A percentile compares a stretch with the other conserved stretches of the same genome.
Conservation (phyloP, 2,329 filamentous ascomycete genomes). For the Incumbomyces delicatus region DNA sequence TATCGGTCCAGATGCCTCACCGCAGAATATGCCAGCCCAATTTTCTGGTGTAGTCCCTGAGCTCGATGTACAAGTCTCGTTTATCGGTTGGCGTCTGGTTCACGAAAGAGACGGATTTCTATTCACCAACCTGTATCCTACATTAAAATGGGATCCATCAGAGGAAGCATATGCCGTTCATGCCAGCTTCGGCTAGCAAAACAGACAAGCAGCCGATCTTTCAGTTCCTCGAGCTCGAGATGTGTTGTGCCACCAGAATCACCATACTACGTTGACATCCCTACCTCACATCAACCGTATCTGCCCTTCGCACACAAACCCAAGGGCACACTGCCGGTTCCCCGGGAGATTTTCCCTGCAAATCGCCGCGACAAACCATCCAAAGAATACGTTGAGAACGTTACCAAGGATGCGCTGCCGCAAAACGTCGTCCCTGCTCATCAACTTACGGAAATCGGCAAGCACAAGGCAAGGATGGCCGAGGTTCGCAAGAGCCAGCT, state of each 20-base stretch:
- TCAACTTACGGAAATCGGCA: slow-evolving; percentile 25
- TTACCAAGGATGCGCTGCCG: slow-evolving; percentile 44
- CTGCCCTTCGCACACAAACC: slow-evolving; percentile 26
- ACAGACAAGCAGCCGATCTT: slow-evolving; percentile 27
- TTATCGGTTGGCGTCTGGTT: too few relatives aligned
- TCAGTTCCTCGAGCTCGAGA: slow-evolving; percentile 36
- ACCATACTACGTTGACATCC: slow-evolving; percentile 76
- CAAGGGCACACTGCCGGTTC: slow-evolving; percentile 74
- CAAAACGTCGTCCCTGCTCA: slow-evolving; percentile 24
- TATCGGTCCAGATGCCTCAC: too few relatives aligned
- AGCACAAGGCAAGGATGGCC: slow-evolving; percentile 66
- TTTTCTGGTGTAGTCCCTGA: too few relatives aligned
- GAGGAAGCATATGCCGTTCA: slow-evolving; percentile 17
- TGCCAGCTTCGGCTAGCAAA: slow-evolving; percentile 13
- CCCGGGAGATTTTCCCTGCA: slow-evolving; percentile 65
- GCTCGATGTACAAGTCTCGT: too few relatives aligned
- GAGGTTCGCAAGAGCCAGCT: slow-evolving; percentile 62
- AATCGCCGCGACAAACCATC: slow-evolving; percentile 51
- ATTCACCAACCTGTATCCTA: not conserved
- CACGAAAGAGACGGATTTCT: too few relatives aligned
- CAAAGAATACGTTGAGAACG: slow-evolving; percentile 43
- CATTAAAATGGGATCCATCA: slow-evolving; percentile 11
- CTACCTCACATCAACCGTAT: slow-evolving; percentile 57
- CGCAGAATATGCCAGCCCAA: too few relatives aligned
- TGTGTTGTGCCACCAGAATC: slow-evolving; percentile 66